Base-by-base conservation (phyloP, 441 rosid species). In the Populus hybrid region DNA sequence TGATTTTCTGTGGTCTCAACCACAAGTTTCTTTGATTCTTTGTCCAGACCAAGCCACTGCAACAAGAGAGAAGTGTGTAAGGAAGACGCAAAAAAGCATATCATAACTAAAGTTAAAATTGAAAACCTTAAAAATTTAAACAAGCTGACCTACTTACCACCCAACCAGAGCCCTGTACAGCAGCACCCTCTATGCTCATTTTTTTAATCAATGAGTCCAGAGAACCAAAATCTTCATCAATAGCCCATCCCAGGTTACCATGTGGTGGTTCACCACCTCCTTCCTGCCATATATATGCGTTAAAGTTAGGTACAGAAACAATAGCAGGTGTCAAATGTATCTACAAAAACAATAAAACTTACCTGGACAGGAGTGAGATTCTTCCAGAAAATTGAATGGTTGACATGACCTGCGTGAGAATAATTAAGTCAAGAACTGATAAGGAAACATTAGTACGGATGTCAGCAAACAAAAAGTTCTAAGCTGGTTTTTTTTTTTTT, bases 111-210 rank as follows among this genome's bases (percentile, higher is more conserved):
- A 67, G 74, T 18, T 18, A 46, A 10, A 28, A 28, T 70, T 54
- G 18, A 24, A 83, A 70, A n/a, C 16, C 57, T n/a, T 20, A 9
- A 70, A 10, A 20, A 50, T 67, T 67, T 57, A 7, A 46, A 26
- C 21, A 73, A 76, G 34, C 57, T 14, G 34, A 83, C 77, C 6
- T 66, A 80, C 96, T 79, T 78, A 94, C 98, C 98, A 94, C 98
- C 99, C 99, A 96, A 81, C 98, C 98, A n/a, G 98, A 96, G 72
- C 99, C 99, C 86, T 96, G 99, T 9, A 96, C 32, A 80, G 98
- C 96, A 83, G 97, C 98, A 85, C 98, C 98, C 82, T 96, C 96
- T 30, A 94, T 83, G 73, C 42, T 94, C 88, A 94, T 94, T 84
- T 89, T 96, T 40, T 90, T 84, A 24, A 92, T 85, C 85, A 96